Evolutionary conservation across 2,329 filamentous ascomycete genomes (phyloP), one percentile per base, ranked within the genome.

Genomic region (Parastagonospora nodorum): DNA sequence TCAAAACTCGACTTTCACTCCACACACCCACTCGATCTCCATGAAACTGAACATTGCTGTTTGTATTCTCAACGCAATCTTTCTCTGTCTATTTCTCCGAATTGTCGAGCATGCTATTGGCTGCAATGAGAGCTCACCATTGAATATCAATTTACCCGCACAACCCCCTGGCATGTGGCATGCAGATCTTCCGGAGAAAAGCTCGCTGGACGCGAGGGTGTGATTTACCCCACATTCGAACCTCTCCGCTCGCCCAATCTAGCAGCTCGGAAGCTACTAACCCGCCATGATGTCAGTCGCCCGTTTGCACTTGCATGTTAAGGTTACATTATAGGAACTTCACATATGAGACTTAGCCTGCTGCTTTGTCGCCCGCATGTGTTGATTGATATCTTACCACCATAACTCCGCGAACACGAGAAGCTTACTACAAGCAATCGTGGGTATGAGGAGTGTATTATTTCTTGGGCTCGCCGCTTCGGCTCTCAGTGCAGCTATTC

Each of bases 251-350:
- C 45, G 39, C 50, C 41, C 27, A 15, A 57, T 47, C 14, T 14
- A 56, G 56, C 40, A 59, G 51, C 40, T 58, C 46, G 48, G 48
- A 42, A 32, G 19, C 24, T 43, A 5, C 42, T 42, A 28, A 42
- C 28, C 47, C 50, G 46, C 38, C 40, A 57, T 60, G 51, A 60
- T 60, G 54, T 55, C 57, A 57, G 31, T 42, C 19, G 31, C 37
- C 27, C 5, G 14, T 36, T 4, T 11, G 29, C 8, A n/a, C 32
- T 38, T 39, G 16, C 33, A 45, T 37, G 39, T 39, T 5, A 24
- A 5, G 19, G 19, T 24, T 24, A 24, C 19, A 24, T 24, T 24
- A 24, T 24, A 5, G 38, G 31, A 12, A 43, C 8, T 36, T 36
- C 31, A 29, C 46, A 60, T 58, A 55, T 55, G 51, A 58, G 37